phyloP scores from a whole-genome alignment of 805 yeast species.

The Barnettozyma sucrosica region DNA sequence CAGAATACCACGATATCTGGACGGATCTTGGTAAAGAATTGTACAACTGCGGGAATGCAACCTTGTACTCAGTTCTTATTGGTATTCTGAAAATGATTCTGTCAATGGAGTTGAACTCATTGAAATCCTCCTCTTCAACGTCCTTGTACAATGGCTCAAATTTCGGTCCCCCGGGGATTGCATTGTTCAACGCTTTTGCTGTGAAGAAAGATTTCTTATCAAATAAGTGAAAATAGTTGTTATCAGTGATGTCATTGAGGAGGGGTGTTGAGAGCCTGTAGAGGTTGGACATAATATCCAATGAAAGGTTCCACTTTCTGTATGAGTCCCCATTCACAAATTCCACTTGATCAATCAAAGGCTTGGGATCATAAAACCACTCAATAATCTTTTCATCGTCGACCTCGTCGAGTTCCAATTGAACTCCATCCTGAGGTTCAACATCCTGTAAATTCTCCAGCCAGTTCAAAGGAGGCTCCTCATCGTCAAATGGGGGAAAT shows the following conservation, averaged over 20 bases:
- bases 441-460: constrained; percentile 69
- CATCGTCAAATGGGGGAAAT: constrained; percentile 96
- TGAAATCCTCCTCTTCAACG: constrained; percentile 65
- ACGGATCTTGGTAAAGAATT: constrained; percentile 72
- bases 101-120: constrained; percentile 87
- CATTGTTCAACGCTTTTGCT: constrained; percentile 82
- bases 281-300: constrained; percentile 57
- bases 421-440: constrained; percentile 69
- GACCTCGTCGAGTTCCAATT: constrained; percentile 53
- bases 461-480: constrained; percentile 87
- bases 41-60: constrained; percentile 82
- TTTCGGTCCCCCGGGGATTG: constrained; percentile 94
- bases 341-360: constrained; percentile 51
- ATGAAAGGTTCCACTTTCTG: constrained; percentile 59
- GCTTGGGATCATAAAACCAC: constrained; percentile 79
- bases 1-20: constrained; percentile 54
- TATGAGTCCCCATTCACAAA: constrained; percentile 75
- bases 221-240: constrained; percentile 64
- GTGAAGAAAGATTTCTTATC: constrained; percentile 78
- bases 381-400: constrained; percentile 58
- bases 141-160: constrained; percentile 82
- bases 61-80: constrained; percentile 73
- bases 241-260: constrained; percentile 42
- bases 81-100: constrained; percentile 77
- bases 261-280: constrained; percentile 69